These are phyloP conservation scores for Colletotrichum coccodes DNA, from an alignment of 2,329 filamentous ascomycete genomes.

Conservation along the genomic window DNA sequence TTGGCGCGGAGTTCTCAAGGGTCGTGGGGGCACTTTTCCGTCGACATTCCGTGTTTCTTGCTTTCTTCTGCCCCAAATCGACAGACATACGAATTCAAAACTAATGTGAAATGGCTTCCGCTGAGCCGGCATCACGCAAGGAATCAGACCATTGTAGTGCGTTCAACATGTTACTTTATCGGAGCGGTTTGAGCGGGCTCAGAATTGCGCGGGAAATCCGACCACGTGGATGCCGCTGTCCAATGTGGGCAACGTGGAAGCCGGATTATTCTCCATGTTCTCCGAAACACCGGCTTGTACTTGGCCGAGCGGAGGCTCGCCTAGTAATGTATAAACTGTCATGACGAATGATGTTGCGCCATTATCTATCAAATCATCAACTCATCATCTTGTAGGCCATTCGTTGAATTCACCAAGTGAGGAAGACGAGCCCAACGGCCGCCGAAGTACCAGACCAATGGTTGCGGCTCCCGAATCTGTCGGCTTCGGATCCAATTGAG, in stretches of 20 bases:
- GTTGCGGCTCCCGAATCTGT: neutral
- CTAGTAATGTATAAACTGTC: too few relatives aligned
- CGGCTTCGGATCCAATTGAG: neutral
- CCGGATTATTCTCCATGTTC: too few relatives aligned
- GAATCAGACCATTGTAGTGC: too few relatives aligned
- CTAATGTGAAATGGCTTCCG: neutral
- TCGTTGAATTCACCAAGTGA: neutral
- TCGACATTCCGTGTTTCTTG: neutral
- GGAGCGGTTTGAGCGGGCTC: neutral
- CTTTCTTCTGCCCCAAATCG: neutral
- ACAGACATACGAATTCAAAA: neutral
- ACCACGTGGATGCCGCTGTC: too few relatives aligned
- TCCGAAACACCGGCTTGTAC: too few relatives aligned
- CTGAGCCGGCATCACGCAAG: neutral
- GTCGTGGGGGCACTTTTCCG: conserved; percentile 18
- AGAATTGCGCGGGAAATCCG: too few relatives aligned
- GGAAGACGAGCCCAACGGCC: neutral
- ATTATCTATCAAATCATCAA: neutral
- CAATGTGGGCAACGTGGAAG: too few relatives aligned
- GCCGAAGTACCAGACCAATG: neutral
- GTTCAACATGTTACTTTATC: neutral
- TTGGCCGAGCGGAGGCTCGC: too few relatives aligned
- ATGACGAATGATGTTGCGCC: neutral
- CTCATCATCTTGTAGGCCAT: neutral
- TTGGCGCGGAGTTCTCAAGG: conserved; percentile 19